phyloP scores from a whole-genome alignment of 306 rosid species.

The Canavalia ensiformis region DNA sequence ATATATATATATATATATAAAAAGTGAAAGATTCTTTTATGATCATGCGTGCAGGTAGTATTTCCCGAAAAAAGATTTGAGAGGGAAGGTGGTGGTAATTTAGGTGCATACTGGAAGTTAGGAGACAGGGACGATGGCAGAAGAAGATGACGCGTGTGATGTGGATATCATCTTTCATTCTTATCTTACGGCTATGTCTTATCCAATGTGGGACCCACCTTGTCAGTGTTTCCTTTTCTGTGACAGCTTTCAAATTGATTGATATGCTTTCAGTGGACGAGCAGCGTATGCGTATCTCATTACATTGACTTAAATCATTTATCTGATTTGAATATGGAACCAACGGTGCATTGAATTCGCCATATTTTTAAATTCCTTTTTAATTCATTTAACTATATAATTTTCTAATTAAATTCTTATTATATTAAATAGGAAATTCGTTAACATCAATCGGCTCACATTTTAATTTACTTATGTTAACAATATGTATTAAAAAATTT shows the following conservation, averaged over 20 bases:
- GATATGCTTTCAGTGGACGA: neutral
- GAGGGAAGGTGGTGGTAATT: neutral
- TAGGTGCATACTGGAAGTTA: neutral
- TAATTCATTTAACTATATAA: neutral
- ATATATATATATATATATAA: too few relatives aligned
- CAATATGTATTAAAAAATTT: too few relatives aligned
- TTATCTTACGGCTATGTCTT: neutral
- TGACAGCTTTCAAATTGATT: conserved; percentile 20
- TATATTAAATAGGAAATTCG: neutral
- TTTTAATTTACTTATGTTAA: too few relatives aligned
- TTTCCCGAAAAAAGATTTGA: neutral
- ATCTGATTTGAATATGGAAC: too few relatives aligned
- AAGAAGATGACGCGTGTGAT: conserved; percentile 13
- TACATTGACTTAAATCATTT: too few relatives aligned
- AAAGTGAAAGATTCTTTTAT: too few relatives aligned
- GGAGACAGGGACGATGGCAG: conserved; percentile 21
- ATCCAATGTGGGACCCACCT: conserved; percentile 15
- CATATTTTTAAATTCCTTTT: neutral
- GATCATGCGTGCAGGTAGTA: neutral
- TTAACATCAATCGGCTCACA: too few relatives aligned
- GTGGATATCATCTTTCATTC: neutral
- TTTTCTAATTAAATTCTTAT: neutral
- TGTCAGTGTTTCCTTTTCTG: conserved; percentile 1
- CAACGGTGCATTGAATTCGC: neutral
- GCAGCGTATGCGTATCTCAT: too few relatives aligned